Evolutionary conservation across 768 basidiomycete species (phyloP).

Genomic region (Tricholoma matsutake): DNA sequence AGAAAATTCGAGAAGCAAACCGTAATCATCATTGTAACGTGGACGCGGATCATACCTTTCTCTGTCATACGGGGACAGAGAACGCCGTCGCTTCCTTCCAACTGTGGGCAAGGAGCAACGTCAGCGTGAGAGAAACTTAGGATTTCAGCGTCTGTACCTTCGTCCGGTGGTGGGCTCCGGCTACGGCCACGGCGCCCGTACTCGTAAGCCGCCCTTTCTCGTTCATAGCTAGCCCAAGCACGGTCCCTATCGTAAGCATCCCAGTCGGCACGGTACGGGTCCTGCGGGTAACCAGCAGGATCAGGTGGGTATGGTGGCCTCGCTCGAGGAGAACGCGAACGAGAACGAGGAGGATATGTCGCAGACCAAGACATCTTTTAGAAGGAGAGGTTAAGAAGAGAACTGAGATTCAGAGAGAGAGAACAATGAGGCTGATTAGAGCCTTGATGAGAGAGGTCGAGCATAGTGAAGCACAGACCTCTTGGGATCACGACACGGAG

Average conservation of each 20-base stretch:
- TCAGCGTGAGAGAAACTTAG: neutral
- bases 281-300: constrained; percentile 34
- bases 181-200: constrained; percentile 70
- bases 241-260: constrained; percentile 74
- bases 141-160: constrained; percentile 39
- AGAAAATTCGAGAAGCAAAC: constrained; percentile 39
- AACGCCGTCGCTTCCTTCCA: constrained; percentile 78
- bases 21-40: constrained; percentile 78
- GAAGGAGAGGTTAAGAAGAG: constrained; percentile 32
- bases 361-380: constrained; percentile 81
- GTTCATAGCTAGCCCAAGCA: constrained; percentile 60
- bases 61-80: constrained; percentile 77
- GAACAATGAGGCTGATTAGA: constrained; percentile 64
- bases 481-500: constrained; percentile 62
- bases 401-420: constrained; percentile 58
- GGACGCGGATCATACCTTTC: constrained; percentile 83
- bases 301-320: constrained; percentile 54
- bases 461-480: constrained; percentile 95
- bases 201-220: constrained; percentile 68
- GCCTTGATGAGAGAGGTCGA: constrained; percentile 74
- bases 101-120: constrained; percentile 26
- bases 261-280: constrained; percentile 64
- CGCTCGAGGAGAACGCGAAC: constrained; percentile 76
- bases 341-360: constrained; percentile 77
- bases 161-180: constrained; percentile 71